phyloP scores from a whole-genome alignment of 768 basidiomycete species.

The Suillus variegatus region DNA sequence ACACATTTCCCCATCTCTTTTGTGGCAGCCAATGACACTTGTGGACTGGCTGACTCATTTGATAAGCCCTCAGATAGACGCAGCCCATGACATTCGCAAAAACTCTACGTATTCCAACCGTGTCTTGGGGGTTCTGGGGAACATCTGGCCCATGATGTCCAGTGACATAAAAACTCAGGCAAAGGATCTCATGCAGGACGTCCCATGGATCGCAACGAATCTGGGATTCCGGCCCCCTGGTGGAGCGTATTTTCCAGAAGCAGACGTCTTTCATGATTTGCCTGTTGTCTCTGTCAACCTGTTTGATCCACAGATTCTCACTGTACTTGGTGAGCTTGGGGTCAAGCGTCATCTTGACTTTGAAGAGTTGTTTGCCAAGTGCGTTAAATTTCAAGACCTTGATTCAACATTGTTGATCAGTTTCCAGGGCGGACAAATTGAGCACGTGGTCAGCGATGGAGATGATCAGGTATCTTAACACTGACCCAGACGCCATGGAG shows the following conservation, averaged over 20 bases:
- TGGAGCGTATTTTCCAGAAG: conserved; percentile 81
- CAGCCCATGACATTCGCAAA: conserved; percentile 57
- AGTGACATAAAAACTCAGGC: conserved; percentile 49
- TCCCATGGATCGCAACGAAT: conserved; percentile 73
- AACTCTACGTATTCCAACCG: conserved; percentile 76
- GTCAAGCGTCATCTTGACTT: conserved; percentile 84
- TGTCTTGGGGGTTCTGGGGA: conserved; percentile 51
- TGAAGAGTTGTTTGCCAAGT: conserved; percentile 83
- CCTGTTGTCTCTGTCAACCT: conserved; percentile 62
- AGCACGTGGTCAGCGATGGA: conserved; percentile 84
- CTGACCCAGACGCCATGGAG: conserved; percentile 44
- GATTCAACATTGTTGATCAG: conserved; percentile 5
- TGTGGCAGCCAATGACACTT: conserved; percentile 74
- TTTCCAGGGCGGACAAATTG: conserved; percentile 70
- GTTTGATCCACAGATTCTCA: conserved; percentile 57
- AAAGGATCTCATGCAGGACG: conserved; percentile 45
- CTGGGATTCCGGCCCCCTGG: conserved; percentile 66
- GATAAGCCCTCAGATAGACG: conserved; percentile 42
- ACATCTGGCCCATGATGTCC: conserved; percentile 62
- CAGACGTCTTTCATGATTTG: conserved; percentile 86
- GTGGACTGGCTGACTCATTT: conserved; percentile 73
- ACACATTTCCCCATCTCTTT: conserved; percentile 57
- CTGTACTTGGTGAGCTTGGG: conserved; percentile 61
- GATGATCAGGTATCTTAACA: conserved; percentile 79
- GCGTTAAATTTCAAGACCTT: conserved; percentile 8